Evolutionary conservation across 2,329 filamentous ascomycete genomes (phyloP).

Genomic region (Botrytis fragariae): DNA sequence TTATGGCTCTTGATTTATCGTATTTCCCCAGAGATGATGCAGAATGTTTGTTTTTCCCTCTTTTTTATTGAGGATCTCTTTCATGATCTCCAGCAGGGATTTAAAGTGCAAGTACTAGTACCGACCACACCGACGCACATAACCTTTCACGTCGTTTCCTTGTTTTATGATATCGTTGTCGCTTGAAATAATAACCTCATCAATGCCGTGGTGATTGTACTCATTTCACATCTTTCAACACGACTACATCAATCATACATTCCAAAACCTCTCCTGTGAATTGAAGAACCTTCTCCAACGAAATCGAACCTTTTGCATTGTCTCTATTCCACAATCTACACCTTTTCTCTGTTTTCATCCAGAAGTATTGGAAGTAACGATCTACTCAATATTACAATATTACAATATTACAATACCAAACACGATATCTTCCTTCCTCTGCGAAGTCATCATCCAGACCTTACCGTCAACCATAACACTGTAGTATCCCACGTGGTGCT

Average conservation of each 20-base stretch:
- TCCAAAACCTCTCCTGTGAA: background rate
- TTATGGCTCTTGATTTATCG: background rate
- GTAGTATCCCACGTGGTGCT: background rate
- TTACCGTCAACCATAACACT: background rate
- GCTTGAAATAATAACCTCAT: background rate
- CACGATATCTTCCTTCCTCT: background rate
- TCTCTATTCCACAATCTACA: background rate
- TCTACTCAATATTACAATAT: background rate
- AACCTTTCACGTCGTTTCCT: background rate
- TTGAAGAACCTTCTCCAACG: background rate
- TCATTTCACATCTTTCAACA: background rate
- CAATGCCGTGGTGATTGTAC: background rate
- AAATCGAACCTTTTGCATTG: background rate
- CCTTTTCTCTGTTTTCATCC: background rate
- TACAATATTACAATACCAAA: background rate
- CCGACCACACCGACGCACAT: background rate
- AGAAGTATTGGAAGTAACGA: background rate
- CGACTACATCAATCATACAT: background rate
- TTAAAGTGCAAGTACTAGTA: background rate
- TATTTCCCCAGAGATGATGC: background rate
- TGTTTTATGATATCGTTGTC: background rate
- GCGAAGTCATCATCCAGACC: background rate
- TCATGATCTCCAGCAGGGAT: slow-evolving; percentile 16
- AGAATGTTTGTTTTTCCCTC: background rate
- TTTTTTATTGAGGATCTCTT: background rate